Conservation (phyloP, 345 rosid species). For the Nephelium lappaceum region DNA sequence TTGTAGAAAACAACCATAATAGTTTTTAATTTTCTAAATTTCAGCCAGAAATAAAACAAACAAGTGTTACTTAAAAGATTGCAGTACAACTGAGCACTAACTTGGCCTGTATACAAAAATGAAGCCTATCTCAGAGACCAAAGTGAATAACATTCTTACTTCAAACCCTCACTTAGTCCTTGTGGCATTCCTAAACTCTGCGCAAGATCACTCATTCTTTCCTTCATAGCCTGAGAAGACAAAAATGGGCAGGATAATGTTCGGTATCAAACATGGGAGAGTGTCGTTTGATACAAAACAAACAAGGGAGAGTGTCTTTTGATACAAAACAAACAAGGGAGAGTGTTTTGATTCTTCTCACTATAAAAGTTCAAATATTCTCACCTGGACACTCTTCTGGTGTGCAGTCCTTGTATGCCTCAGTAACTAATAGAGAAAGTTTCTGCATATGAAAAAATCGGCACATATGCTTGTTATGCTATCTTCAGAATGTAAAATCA, state of each 20-base stretch:
- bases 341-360: neutral
- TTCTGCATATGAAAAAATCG: constrained; percentile 48
- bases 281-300: too few species aligned
- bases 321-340: constrained; percentile 3
- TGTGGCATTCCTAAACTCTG: constrained; percentile 96
- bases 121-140: constrained; percentile 13
- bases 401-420: constrained; percentile 96
- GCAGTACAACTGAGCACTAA: constrained; percentile 11
- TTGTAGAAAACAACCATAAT: neutral
- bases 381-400: constrained; percentile 83
- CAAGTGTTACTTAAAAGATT: neutral
- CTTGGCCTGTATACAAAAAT: constrained; percentile 32
- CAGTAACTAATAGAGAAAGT: constrained; percentile 72
- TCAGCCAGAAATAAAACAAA: neutral
- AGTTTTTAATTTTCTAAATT: neutral
- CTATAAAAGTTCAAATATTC: neutral
- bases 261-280: constrained; percentile 3
- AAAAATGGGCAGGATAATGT: constrained; percentile 1
- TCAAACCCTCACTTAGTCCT: constrained; percentile 64
- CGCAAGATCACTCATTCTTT: constrained; percentile 87
- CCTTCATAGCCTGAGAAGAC: constrained; percentile 77
- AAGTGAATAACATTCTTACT: constrained; percentile 35
- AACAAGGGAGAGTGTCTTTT: neutral
- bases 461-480: neutral
- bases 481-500: constrained; percentile 6